phyloP scores from a whole-genome alignment of 805 yeast species.

The Metschnikowia koreensis region DNA sequence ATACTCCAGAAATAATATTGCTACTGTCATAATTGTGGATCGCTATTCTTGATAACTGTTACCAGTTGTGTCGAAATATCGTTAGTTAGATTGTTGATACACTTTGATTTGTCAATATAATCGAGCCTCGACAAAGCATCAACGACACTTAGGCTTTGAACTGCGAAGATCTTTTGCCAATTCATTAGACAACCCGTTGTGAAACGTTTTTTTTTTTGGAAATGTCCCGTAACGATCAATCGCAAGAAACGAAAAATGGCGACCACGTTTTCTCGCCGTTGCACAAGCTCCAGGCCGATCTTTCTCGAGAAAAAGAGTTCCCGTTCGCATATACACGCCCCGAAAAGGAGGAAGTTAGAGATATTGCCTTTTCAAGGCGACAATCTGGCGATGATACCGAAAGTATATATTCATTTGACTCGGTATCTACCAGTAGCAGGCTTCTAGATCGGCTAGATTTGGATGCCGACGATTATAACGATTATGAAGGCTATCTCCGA shows the following conservation, averaged over 20 bases:
- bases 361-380: not conserved
- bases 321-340: slow-evolving; percentile 1
- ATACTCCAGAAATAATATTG: not conserved
- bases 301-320: slow-evolving; percentile 12
- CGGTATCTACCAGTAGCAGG: slow-evolving; percentile 43
- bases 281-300: slow-evolving; percentile 19
- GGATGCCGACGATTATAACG: slow-evolving; percentile 17
- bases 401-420: slow-evolving; percentile 44
- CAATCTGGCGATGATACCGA: slow-evolving; percentile 24
- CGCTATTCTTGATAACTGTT: not conserved
- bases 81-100: too few relatives aligned
- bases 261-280: slow-evolving; percentile 18
- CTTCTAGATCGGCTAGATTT: slow-evolving; percentile 31
- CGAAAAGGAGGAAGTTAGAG: not conserved
- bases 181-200: too few relatives aligned
- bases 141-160: too few relatives aligned
- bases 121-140: too few relatives aligned
- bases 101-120: too few relatives aligned
- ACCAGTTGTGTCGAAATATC: too few relatives aligned
- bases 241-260: not conserved
- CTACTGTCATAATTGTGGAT: too few relatives aligned
- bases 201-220: too few relatives aligned
- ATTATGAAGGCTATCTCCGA: slow-evolving; percentile 13
- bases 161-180: too few relatives aligned
- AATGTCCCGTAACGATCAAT: slow-evolving; percentile 1